Base-by-base conservation (phyloP, 1,284 basidiomycete species). In the Fomitopsis pinicola region DNA sequence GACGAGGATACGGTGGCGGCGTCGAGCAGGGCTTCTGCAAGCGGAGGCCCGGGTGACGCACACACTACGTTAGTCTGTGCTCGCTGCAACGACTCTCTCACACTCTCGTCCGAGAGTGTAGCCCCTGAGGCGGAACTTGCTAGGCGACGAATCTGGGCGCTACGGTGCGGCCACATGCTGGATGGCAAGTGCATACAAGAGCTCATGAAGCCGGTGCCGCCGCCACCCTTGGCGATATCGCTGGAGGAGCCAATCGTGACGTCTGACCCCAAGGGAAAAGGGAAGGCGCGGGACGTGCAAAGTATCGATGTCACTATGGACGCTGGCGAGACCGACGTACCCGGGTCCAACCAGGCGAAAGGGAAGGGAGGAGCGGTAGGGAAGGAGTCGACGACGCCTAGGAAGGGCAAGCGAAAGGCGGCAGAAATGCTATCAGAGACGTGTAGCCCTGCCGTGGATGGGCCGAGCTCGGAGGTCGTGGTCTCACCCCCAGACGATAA, bases 151-250 rank as follows among this genome's bases (percentile, higher is more conserved):
- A 73, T 91, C 3, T 91, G 88, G 88, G 84, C 81, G 2, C 72
- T 92, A 59, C 78, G 87, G 42, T 92, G 89, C 61, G 89, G 89
- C 0, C 89, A 92, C 68, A 73, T 92, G 67, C 78, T 92, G 2
- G 90, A 92, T 66, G 90, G 88, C 50, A 88, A 87, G 69, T 92
- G 89, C 65, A 72, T 88, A 5, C 79, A 80, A 60, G 76, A 78
- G 63, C 63, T 91, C 50, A 84, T 83, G 68, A 73, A 75, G 28
- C 87, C 88, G 1, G 52, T 60, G 3, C 61, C 68, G n/a, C 66
- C 69, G 44, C 42, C 10, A n/a, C 59, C 22, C 8, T 36, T 9
- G 15, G 38, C 33, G 14, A 12, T 42, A 19, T 26, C 53, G 12
- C 38, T 42, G 1, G 59, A 55, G 14, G 60, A 64, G 28, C 26